Conservation (phyloP, 2,329 filamentous ascomycete genomes). For the Phaeosphaeria sp. region DNA sequence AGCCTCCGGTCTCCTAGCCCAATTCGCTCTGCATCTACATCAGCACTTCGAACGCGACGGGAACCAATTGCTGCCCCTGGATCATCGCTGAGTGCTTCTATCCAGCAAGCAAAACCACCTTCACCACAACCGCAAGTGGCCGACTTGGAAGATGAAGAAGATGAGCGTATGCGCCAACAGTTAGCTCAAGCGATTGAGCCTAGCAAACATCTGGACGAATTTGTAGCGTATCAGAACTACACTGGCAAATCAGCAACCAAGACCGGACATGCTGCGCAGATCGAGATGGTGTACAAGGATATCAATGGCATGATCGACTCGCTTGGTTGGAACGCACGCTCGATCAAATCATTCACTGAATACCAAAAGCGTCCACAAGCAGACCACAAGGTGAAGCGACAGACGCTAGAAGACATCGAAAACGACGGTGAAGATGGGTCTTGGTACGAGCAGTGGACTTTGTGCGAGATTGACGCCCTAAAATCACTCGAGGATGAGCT, state of each 20-base stretch:
- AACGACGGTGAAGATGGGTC: slow-evolving; percentile 43
- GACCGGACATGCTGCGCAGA: slow-evolving; percentile 53
- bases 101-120: slow-evolving; percentile 41
- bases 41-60: slow-evolving; percentile 42
- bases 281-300: slow-evolving; percentile 70
- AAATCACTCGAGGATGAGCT: slow-evolving; percentile 67
- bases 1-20: slow-evolving; percentile 78
- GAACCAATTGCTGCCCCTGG: slow-evolving; percentile 42
- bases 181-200: slow-evolving; percentile 67
- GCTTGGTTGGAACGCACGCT: slow-evolving; percentile 83
- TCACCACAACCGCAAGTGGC: slow-evolving; percentile 47
- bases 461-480: slow-evolving; percentile 78
- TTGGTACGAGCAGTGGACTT: slow-evolving; percentile 71
- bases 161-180: slow-evolving; percentile 69
- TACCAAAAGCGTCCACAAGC: slow-evolving; percentile 62
- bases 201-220: slow-evolving; percentile 69
- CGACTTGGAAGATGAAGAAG: slow-evolving; percentile 62
- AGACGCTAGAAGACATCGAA: slow-evolving; percentile 64
- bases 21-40: slow-evolving; percentile 64
- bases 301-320: slow-evolving; percentile 96
- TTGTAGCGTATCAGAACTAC: slow-evolving; percentile 64
- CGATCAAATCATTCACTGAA: slow-evolving; percentile 64
- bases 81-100: slow-evolving; percentile 39
- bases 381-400: slow-evolving; percentile 63
- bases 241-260: slow-evolving; percentile 45